Conservation (phyloP, 257 asterid species). For the Scutellaria galericulata region DNA sequence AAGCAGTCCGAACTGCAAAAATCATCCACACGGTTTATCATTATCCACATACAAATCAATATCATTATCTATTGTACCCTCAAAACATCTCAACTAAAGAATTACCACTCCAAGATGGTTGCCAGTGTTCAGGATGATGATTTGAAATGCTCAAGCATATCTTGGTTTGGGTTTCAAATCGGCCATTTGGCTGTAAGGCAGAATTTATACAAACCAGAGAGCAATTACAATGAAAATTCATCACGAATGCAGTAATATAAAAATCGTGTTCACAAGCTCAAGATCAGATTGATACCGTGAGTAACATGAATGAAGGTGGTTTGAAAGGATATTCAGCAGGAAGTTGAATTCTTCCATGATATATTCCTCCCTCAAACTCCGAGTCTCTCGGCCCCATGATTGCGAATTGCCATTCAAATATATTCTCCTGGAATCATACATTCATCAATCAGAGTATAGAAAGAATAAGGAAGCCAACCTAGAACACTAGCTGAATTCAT, state of each 20-base stretch:
- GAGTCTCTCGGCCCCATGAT: conserved; percentile 81
- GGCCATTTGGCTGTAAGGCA: conserved; percentile 78
- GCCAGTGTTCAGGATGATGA: conserved; percentile 99
- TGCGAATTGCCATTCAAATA: conserved; percentile 95
- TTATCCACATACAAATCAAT: background rate
- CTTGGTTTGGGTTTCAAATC: conserved; percentile 93
- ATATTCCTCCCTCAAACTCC: conserved; percentile 89
- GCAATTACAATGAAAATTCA: conserved; percentile 4
- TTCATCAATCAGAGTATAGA: conserved; percentile 4
- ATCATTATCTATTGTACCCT: no score
- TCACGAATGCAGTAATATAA: background rate
- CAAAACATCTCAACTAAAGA: conserved; percentile 6
- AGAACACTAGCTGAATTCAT: background rate
- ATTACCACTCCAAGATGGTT: conserved; percentile 96
- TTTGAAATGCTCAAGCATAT: conserved; percentile 96
- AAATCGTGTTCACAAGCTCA: conserved; percentile 9
- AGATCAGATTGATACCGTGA: conserved; percentile 54
- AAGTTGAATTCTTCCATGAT: conserved; percentile 90
- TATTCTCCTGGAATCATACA: conserved; percentile 60
- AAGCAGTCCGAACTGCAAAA: conserved; percentile 84
- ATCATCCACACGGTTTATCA: conserved; percentile 8
- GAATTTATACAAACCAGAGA: background rate
- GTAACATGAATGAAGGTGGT: conserved; percentile 89
- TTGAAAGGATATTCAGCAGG: conserved; percentile 92
- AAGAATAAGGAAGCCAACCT: background rate